These are phyloP conservation scores for Coccomyxa subellipsoidea DNA, from an alignment of 163 green algal genomes.

Conservation along the genomic window DNA sequence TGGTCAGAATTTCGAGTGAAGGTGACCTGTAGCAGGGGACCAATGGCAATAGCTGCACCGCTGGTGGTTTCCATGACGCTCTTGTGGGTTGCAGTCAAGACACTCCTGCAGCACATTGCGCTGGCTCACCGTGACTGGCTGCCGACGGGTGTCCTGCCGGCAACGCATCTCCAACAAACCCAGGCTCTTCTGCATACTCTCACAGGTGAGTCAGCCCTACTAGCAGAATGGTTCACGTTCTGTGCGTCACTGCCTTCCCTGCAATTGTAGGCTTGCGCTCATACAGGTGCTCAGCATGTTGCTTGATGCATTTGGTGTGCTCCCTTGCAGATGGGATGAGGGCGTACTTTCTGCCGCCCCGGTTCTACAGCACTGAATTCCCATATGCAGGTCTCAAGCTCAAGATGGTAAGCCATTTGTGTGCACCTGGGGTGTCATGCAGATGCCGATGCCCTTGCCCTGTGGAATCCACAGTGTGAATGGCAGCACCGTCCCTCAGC, in stretches of 20 bases:
- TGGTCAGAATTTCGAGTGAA: background rate
- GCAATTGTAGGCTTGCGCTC: too few relatives aligned
- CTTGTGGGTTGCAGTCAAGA: background rate
- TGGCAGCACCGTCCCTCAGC: background rate
- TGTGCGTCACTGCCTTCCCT: background rate
- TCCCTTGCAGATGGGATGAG: constrained; percentile 36
- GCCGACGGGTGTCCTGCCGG: background rate
- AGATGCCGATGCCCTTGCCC: too few relatives aligned
- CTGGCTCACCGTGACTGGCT: constrained; percentile 9
- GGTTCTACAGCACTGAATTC: constrained; percentile 55
- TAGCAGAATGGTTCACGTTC: background rate
- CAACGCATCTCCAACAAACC: background rate
- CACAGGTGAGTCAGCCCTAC: background rate
- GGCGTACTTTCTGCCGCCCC: constrained; percentile 44
- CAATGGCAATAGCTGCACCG: too few relatives aligned
- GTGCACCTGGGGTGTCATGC: too few relatives aligned
- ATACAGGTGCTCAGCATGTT: too few relatives aligned
- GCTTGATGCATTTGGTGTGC: background rate
- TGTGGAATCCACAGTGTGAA: background rate
- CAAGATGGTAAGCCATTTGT: constrained; percentile 38
- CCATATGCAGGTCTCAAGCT: constrained; percentile 40
- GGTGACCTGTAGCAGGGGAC: too few relatives aligned
- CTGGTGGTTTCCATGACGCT: too few relatives aligned
- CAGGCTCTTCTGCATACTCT: background rate
- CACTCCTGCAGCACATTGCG: constrained; percentile 1